Evolutionary conservation across 1,284 basidiomycete genomes (phyloP), one percentile per base, ranked within the genome.

Genomic region (Papiliotrema flavescens): DNA sequence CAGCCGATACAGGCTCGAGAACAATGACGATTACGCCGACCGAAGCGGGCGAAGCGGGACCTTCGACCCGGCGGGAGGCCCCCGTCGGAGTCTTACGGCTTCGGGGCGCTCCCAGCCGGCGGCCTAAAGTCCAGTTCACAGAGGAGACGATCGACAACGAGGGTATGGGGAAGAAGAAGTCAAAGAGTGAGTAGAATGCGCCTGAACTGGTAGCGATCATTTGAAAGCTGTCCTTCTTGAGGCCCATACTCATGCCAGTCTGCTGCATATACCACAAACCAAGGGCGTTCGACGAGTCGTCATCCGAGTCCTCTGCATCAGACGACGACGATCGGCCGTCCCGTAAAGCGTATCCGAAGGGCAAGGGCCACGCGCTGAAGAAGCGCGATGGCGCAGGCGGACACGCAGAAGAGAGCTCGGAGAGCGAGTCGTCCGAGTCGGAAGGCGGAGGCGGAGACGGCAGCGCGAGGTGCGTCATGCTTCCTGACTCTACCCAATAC

Each of bases 241-340:
- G 15, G 40, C 32, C 13, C 36, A 32, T 13, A 23, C 57, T 61
- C 49, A 60, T 36, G 26, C 11, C 37, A 79, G 79, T 80, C 51
- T 80, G 79, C 63, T 80, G 79, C 55, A 80, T 80, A 60, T 80
- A 80, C 47, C 77, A 79, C 60, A 76, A 76, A 57, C 78, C 79
- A 1, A 69, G 71, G 45, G 69, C 69, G 19, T 77, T 69, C 54
- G 76, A 77, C 55, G 76, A 78, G 63, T 76, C 76, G 1, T 76
- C 74, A 0, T 69, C 71, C 35, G 75, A 77, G 51, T 78, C 77
- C 1, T 75, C 70, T 22, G 70, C 66, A 2, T 72, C 68, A 4
- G 63, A 65, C 15, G 66, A 68, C 0, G 65, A 65, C 40, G 56
- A 53, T 23, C 62, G 66, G 22, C 22, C 46, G 14, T 40, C 49